Evolutionary conservation across 2,329 filamentous ascomycete species (phyloP), one percentile per base, ranked within the genome.

Genomic region (Emmonsiellopsis sp.): DNA sequence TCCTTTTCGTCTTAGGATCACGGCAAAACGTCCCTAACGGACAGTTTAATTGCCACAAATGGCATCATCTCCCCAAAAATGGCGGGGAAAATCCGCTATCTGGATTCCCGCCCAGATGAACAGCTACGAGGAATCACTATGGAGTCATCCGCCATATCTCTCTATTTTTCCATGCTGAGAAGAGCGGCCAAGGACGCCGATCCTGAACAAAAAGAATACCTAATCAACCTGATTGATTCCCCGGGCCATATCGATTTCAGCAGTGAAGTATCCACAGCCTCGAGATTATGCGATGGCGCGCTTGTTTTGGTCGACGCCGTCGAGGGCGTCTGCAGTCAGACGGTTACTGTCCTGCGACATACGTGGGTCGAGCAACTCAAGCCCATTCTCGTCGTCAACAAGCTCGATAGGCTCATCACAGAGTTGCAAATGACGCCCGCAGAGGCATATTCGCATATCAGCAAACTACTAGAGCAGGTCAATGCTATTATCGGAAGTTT

Each of bases 221-320:
- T 98, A 57, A 88, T 98, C 73, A 98, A 98, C 69, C 74, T 98
- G 54, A 98, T 98, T 66, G 93, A 98, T 72, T 97, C 93, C 1
- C 93, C 93, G 0, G 93, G 93, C 2, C 93, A 98, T 68, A 97
- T 98, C 59, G 93, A 98, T 71, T 98, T 98, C 69, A 96, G 91
- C 74, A 95, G 90, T 60, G 93, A 98, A 68, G 93, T 98, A 0
- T 97, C 91, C 0, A 97, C 92, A 1, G 93, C 93, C 2, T 97
- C 92, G 8, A 81, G 93, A 52, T 76, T 98, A 14, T 97, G 93
- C 62, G 93, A 98, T 68, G 93, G 93, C 39, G 93, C 93, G 6
- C 83, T 97, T 8, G 88, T 98, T 9, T 76, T 98, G 33, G 91
- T 98, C 17, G 93, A 98, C 70, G 93, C 92, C 4, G 93, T 98